These are phyloP conservation scores for Aspergillus brasiliensis DNA, from an alignment of 2,329 filamentous ascomycete genomes.

Conservation along the genomic window DNA sequence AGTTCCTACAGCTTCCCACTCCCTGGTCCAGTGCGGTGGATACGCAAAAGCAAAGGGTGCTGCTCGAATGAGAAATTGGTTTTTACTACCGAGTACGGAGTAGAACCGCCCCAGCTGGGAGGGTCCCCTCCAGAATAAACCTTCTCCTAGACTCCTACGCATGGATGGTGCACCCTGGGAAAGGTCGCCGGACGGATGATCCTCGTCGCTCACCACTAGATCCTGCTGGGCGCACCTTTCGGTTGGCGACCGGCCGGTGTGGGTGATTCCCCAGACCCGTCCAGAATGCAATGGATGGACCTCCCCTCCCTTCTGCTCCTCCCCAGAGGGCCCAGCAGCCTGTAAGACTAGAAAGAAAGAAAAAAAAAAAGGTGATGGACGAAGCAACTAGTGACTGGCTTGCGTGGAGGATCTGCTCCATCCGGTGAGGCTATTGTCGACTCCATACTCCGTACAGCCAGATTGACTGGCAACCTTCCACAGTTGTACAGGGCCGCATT, in stretches of 20 bases:
- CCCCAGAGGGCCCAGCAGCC: background rate
- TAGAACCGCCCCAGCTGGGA: no score
- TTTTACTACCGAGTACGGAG: no score
- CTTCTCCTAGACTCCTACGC: background rate
- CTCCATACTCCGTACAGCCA: background rate
- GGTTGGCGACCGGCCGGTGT: constrained; percentile 12
- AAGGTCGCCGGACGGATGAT: constrained; percentile 14
- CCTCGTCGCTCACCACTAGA: constrained; percentile 9
- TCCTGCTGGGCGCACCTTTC: constrained; percentile 6
- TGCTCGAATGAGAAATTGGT: background rate
- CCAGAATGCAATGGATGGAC: constrained; percentile 9
- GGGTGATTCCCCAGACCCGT: constrained; percentile 14
- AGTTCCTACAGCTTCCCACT: background rate
- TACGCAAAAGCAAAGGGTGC: background rate
- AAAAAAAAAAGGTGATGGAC: background rate
- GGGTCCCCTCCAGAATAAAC: background rate
- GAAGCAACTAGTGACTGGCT: background rate
- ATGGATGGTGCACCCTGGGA: constrained; percentile 1
- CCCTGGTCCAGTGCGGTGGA: background rate
- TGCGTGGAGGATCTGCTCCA: background rate
- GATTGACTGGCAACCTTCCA: background rate
- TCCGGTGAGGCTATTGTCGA: background rate
- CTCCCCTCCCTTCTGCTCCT: no score
- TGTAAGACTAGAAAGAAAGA: background rate
- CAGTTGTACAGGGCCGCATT: background rate